Evolutionary conservation across 2,329 filamentous ascomycete genomes (phyloP).

Genomic region (Zelopaecilomyces penicillatus): DNA sequence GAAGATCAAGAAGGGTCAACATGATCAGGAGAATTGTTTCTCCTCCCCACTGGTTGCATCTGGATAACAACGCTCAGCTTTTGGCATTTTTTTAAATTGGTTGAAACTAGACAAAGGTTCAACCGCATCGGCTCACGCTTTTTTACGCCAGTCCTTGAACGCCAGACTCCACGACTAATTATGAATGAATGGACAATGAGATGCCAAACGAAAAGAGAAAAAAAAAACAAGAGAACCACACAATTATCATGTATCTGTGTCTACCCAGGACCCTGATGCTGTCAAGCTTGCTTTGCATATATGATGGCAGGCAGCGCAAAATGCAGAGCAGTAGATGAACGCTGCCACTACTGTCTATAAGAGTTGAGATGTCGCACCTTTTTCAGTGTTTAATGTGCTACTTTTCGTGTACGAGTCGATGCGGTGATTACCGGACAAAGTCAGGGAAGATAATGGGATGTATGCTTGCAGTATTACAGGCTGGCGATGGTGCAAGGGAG

Average conservation of each 20-base stretch:
- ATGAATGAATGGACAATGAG: conserved; percentile 1
- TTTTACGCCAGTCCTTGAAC: neutral
- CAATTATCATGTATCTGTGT: neutral
- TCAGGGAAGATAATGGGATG: conserved; percentile 5
- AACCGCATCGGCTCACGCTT: conserved; percentile 1
- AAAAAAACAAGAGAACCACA: neutral
- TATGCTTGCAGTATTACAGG: neutral
- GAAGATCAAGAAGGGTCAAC: too few relatives aligned
- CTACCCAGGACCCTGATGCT: neutral
- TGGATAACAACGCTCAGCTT: neutral
- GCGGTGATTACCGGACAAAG: conserved; percentile 1
- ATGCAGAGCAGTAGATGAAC: neutral
- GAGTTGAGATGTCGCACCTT: conserved; percentile 5
- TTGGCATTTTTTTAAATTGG: neutral
- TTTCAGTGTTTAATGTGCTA: conserved; percentile 8
- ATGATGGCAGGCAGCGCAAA: conserved; percentile 2
- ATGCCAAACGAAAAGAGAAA: conserved; percentile 1
- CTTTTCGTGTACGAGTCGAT: conserved; percentile 5
- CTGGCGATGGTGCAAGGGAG: neutral
- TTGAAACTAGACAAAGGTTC: neutral
- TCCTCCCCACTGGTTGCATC: neutral
- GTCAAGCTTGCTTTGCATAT: neutral
- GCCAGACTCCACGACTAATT: conserved; percentile 1
- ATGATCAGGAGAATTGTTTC: too few relatives aligned
- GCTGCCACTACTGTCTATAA: neutral